These are phyloP conservation scores for Fusarium piperis DNA, from an alignment of 2,329 filamentous ascomycete species.

Conservation along the genomic window DNA sequence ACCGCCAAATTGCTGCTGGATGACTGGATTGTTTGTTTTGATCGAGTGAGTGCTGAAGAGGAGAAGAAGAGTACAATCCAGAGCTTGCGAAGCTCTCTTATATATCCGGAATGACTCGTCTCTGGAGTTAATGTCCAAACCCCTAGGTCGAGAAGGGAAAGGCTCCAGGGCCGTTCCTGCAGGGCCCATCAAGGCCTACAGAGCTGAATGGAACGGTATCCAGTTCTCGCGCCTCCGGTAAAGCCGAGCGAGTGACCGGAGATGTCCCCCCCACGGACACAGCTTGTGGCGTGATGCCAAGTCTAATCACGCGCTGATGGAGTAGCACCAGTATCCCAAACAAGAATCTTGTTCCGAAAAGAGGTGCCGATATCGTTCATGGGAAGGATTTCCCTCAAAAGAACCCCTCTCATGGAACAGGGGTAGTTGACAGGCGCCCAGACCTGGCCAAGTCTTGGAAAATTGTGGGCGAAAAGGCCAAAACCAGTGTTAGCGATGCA, in stretches of 20 bases:
- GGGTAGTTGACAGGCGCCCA: neutral
- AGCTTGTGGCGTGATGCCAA: slow-evolving; percentile 29
- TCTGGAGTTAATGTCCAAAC: no score
- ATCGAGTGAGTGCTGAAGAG: neutral
- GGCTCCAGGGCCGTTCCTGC: neutral
- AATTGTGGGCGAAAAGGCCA: neutral
- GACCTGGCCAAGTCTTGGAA: neutral
- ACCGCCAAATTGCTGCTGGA: neutral
- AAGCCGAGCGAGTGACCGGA: neutral
- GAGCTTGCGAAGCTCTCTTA: neutral
- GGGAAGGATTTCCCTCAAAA: neutral
- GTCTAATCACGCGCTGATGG: slow-evolving; percentile 1
- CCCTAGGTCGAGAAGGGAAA: neutral
- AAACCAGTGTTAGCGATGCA: slow-evolving; percentile 20
- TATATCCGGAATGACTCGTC: slow-evolving; percentile 4
- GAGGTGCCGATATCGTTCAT: slow-evolving; percentile 1
- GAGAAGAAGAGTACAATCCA: neutral
- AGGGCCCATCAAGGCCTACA: neutral
- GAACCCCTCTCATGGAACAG: neutral
- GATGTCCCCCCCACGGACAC: neutral
- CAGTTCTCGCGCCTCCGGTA: neutral
- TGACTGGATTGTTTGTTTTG: neutral
- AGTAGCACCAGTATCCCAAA: neutral
- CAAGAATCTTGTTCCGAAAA: slow-evolving; percentile 12
- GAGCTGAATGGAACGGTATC: neutral